These are phyloP conservation scores for Euphorbia lathyris DNA, from an alignment of 345 rosid genomes.

Conservation along the genomic window DNA sequence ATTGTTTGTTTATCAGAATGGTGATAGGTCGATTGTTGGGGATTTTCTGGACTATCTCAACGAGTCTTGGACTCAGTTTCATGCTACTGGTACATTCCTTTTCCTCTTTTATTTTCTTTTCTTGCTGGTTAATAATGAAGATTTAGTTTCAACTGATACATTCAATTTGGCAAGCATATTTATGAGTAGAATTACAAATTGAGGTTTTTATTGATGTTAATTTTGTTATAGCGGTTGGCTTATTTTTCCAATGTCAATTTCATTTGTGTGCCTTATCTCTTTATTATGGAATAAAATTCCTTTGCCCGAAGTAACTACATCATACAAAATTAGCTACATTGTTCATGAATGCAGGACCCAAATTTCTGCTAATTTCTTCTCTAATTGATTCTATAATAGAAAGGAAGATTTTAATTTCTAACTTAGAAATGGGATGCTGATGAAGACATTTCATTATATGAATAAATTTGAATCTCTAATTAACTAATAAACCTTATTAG, in stretches of 20 bases:
- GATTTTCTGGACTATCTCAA: conserved; percentile 77
- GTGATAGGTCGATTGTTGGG: conserved; percentile 46
- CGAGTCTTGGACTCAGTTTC: conserved; percentile 95
- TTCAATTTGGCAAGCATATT: too few relatives aligned
- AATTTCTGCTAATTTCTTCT: too few relatives aligned
- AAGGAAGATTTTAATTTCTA: not conserved
- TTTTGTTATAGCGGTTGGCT: not conserved
- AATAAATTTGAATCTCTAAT: not conserved
- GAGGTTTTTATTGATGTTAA: not conserved
- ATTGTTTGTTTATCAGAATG: not conserved
- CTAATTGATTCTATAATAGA: not conserved
- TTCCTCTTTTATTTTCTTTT: not conserved
- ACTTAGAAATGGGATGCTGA: not conserved
- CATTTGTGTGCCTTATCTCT: not conserved
- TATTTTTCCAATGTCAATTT: not conserved
- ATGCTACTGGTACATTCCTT: conserved; percentile 62
- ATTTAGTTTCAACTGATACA: not conserved
- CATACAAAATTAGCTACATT: not conserved
- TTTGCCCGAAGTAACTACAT: not conserved
- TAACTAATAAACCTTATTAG: not conserved
- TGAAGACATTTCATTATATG: not conserved
- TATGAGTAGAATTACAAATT: too few relatives aligned
- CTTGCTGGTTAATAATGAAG: not conserved
- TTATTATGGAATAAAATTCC: not conserved
- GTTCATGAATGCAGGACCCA: not conserved